Evolutionary conservation across 306 rosid genomes (phyloP).

Genomic region (Dalbergia oliveri): DNA sequence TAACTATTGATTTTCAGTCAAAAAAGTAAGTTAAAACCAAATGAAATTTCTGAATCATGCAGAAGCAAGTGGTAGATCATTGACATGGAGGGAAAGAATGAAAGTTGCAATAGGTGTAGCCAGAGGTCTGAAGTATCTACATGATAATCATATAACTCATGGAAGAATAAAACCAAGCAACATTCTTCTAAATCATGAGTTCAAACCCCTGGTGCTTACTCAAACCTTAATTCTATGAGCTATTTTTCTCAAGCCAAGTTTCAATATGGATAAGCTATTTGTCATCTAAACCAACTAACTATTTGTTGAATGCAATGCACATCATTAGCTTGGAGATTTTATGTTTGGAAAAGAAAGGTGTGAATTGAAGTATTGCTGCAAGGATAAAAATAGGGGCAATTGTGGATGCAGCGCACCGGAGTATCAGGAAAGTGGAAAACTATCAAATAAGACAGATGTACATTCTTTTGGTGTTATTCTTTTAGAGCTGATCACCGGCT

Average conservation of each 20-base stretch:
- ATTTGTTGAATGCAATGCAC: slow-evolving; percentile 12
- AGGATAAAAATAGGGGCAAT: slow-evolving; percentile 13
- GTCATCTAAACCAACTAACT: slow-evolving; percentile 8
- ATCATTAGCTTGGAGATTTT: slow-evolving; percentile 55
- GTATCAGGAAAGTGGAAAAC: slow-evolving; percentile 46
- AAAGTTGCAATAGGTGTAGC: slow-evolving; percentile 77
- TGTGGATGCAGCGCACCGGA: slow-evolving; percentile 55
- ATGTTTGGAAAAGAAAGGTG: slow-evolving; percentile 44
- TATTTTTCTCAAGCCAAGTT: slow-evolving; percentile 22
- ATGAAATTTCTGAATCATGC: slow-evolving; percentile 43
- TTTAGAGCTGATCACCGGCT: slow-evolving; percentile 56
- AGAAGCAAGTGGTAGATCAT: slow-evolving; percentile 55
- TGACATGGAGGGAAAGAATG: slow-evolving; percentile 80
- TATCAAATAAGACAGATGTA: slow-evolving; percentile 51
- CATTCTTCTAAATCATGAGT: slow-evolving; percentile 80
- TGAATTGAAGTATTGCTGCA: slow-evolving; percentile 38
- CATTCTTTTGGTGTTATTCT: slow-evolving; percentile 58
- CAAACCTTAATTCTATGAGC: slow-evolving; percentile 28
- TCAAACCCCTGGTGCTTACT: slow-evolving; percentile 65
- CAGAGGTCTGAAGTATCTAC: slow-evolving; percentile 74
- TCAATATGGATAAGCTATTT: slow-evolving; percentile 14
- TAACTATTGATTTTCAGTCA: background rate
- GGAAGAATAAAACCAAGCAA: slow-evolving; percentile 82
- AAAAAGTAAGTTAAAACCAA: slow-evolving; percentile 2
- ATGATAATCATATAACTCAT: slow-evolving; percentile 71